Evolutionary conservation across 257 asterid genomes (phyloP).

Genomic region (Solanum gracilifrons): DNA sequence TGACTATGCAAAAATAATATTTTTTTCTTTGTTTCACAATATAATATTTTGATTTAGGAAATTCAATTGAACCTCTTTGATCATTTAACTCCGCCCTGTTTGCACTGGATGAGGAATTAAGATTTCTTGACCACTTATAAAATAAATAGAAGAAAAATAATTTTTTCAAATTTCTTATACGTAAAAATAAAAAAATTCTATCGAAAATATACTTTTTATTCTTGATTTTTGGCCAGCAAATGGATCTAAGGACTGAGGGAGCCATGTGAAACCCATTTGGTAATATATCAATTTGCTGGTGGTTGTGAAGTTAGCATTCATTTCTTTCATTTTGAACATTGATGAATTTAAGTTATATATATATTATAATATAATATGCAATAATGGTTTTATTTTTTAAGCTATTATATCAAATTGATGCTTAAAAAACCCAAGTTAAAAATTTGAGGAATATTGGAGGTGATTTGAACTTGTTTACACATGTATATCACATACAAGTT

Average conservation of each 20-base stretch:
- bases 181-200: neutral
- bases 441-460: neutral
- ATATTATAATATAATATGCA: no score
- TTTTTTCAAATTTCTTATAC: neutral
- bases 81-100: neutral
- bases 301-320: neutral
- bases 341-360: neutral
- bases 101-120: fast-evolving
- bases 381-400: neutral
- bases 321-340: neutral
- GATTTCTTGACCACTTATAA: neutral
- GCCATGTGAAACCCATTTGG: neutral
- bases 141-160: neutral
- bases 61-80: neutral
- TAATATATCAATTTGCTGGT: neutral
- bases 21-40: neutral
- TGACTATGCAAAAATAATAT: neutral
- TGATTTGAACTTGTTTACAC: neutral
- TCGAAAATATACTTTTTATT: neutral
- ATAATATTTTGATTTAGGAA: neutral
- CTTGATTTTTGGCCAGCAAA: constrained; percentile 9
- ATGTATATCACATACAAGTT: neutral
- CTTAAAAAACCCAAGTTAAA: neutral
- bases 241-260: constrained; percentile 22
- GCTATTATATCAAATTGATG: neutral